Conservation (phyloP, 768 basidiomycete genomes). For the Lactifluus hygrophoroides region DNA sequence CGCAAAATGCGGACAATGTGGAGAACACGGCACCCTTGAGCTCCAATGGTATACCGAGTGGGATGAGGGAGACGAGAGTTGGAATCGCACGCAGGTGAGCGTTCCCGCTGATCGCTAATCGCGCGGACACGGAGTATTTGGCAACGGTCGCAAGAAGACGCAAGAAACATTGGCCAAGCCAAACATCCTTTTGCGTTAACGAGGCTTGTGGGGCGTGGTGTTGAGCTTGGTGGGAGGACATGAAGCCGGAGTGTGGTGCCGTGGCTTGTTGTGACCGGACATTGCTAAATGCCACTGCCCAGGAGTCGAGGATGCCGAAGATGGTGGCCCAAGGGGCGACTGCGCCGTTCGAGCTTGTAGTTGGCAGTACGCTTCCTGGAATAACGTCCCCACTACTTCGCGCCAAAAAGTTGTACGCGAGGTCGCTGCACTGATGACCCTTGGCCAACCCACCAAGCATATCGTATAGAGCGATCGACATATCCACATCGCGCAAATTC, state of each 20-base stretch:
- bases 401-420: conserved; percentile 84
- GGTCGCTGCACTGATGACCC: conserved; percentile 77
- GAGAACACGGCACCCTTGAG: conserved; percentile 82
- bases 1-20: conserved; percentile 73
- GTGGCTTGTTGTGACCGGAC: conserved; percentile 36
- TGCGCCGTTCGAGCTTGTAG: conserved; percentile 36
- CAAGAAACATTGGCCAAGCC: conserved; percentile 74
- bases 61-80: conserved; percentile 69
- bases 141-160: conserved; percentile 70
- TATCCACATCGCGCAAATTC: conserved; percentile 58
- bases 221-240: conserved; percentile 32
- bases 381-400: conserved; percentile 64
- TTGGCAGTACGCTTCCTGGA: conserved; percentile 46
- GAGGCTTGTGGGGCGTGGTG: conserved; percentile 36
- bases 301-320: conserved; percentile 67
- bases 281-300: conserved; percentile 49
- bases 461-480: conserved; percentile 77
- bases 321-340: conserved; percentile 73
- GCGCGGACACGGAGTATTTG: conserved; percentile 65
- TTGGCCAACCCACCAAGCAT: conserved; percentile 82
- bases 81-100: conserved; percentile 75
- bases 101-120: conserved; percentile 68
- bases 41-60: conserved; percentile 78
- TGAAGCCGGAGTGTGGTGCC: conserved; percentile 15
- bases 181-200: conserved; percentile 62